Percentiles rank a stretch among this genome's conserved stretches.
Evolutionary conservation across 805 yeast species (phyloP).

Genomic region (Wickerhamiella shivajii): DNA sequence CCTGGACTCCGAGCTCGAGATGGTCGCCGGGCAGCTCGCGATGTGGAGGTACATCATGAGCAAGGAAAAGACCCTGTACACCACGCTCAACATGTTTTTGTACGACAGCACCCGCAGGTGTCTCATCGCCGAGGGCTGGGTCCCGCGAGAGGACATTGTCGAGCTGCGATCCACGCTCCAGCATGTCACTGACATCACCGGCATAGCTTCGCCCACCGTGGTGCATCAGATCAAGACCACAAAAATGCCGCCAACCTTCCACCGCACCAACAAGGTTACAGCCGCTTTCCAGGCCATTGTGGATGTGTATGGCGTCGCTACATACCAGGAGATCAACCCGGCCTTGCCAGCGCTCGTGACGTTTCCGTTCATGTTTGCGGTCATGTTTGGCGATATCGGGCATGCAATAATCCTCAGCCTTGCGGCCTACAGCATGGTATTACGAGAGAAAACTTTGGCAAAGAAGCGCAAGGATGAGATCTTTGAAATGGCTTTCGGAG

Average conservation of each 20-base stretch:
- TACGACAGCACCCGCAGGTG: conserved; percentile 71
- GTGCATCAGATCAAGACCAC: conserved; percentile 53
- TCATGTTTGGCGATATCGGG: conserved; percentile 97
- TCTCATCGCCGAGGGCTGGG: conserved; percentile 94
- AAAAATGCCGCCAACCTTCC: conserved; percentile 85
- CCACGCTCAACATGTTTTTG: conserved; percentile 63
- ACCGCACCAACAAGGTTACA: conserved; percentile 83
- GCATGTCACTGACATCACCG: conserved; percentile 38
- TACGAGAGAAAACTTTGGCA: conserved; percentile 54
- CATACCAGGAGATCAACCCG: conserved; percentile 90
- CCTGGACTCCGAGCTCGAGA: conserved; percentile 59
- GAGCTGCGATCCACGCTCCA: conserved; percentile 46
- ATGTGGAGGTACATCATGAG: conserved; percentile 55
- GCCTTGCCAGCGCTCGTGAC: conserved; percentile 90
- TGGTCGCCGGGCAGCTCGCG: conserved; percentile 59
- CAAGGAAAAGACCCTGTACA: conserved; percentile 72
- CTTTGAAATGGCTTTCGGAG: conserved; percentile 88
- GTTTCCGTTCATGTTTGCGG: conserved; percentile 96
- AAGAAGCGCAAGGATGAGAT: conserved; percentile 72
- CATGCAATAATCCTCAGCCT: conserved; percentile 76
- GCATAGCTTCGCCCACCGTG: conserved; percentile 30
- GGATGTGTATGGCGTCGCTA: conserved; percentile 90
- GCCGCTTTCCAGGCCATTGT: conserved; percentile 83
- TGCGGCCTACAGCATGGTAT: conserved; percentile 55
- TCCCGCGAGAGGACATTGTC: conserved; percentile 60